Conservation (phyloP, 768 basidiomycete species). For the Mycena metata region DNA sequence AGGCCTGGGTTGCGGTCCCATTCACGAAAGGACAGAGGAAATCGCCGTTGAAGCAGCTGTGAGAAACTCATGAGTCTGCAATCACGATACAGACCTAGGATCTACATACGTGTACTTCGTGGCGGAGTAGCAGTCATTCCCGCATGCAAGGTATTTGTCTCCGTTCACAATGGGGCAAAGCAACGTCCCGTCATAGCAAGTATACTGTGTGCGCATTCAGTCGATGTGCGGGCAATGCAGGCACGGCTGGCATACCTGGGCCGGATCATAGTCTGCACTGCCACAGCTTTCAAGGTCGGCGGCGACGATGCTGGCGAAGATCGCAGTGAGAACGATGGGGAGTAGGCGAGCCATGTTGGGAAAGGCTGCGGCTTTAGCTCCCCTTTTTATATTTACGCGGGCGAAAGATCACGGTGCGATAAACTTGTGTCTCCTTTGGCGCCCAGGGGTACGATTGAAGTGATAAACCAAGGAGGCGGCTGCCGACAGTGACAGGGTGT, state of each 20-base stretch:
- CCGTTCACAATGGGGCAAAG: constrained; percentile 8
- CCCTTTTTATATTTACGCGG: no score
- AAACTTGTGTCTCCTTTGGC: no score
- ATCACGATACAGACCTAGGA: no score
- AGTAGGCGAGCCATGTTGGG: background rate
- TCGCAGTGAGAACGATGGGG: background rate
- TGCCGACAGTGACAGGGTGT: no score
- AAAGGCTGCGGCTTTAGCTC: background rate
- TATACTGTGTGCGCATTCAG: background rate
- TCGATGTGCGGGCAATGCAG: background rate
- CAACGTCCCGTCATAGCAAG: constrained; percentile 2
- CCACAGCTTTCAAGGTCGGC: background rate
- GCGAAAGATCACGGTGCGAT: no score
- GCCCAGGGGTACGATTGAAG: no score
- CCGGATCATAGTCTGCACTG: background rate
- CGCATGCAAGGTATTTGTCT: background rate
- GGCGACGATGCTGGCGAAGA: background rate
- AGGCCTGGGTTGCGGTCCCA: constrained; percentile 11
- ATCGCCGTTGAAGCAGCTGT: constrained; percentile 28
- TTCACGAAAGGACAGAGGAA: constrained; percentile 29
- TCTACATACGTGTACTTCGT: background rate
- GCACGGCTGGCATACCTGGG: background rate
- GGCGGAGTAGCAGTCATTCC: background rate
- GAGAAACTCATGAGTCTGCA: background rate
- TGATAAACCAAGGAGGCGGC: no score